Conservation (phyloP, 139 green algal genomes). For the Chara braunii region DNA sequence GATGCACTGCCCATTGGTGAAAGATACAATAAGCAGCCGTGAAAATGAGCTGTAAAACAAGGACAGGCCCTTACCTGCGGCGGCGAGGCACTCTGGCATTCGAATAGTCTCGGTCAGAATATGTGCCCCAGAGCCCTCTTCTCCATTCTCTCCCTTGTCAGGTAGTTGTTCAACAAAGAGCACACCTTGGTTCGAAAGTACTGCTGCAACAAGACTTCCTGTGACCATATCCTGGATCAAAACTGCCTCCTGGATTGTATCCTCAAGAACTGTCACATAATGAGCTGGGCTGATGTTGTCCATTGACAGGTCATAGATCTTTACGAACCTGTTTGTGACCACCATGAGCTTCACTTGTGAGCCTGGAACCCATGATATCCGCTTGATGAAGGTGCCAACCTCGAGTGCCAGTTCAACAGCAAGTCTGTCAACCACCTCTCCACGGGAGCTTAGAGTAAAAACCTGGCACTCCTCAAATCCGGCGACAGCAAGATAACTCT, state of each 20-base stretch:
- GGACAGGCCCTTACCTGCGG: conserved; percentile 1
- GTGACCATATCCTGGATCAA: too few relatives aligned
- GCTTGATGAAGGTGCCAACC: conserved; percentile 11
- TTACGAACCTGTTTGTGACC: conserved; percentile 16
- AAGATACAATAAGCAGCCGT: conserved; percentile 14
- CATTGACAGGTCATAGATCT: conserved; percentile 26
- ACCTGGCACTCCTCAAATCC: conserved; percentile 36
- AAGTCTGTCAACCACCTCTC: conserved; percentile 35
- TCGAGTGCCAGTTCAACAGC: conserved; percentile 18
- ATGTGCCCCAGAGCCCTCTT: not conserved
- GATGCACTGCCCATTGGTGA: conserved; percentile 4
- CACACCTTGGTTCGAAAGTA: conserved; percentile 5
- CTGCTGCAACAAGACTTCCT: too few relatives aligned
- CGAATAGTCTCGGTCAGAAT: not conserved
- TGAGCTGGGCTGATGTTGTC: conserved; percentile 28
- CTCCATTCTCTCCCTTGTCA: not conserved
- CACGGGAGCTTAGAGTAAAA: conserved; percentile 26
- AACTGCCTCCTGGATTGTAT: conserved; percentile 11
- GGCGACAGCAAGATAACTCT: conserved; percentile 34
- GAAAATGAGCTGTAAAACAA: conserved; percentile 14
- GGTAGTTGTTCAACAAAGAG: not conserved
- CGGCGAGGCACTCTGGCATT: not conserved
- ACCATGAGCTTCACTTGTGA: conserved; percentile 17
- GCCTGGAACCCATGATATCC: conserved; percentile 27
- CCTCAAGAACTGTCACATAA: not conserved